Conservation (phyloP, 306 rosid genomes). For the Begonia fuchsioides region DNA sequence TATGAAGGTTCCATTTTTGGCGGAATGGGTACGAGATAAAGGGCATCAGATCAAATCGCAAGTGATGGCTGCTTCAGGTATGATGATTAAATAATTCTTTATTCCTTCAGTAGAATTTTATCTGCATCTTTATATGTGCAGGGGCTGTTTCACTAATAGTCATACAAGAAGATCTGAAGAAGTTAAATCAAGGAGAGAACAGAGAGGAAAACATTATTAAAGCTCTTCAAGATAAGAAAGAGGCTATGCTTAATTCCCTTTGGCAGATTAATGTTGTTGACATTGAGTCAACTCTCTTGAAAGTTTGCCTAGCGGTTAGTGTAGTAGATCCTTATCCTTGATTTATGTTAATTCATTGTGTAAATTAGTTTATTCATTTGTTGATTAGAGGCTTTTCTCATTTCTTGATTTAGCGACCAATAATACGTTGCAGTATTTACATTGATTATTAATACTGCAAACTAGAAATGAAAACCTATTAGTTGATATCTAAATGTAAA, state of each 20-base stretch:
- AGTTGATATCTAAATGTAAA: too few relatives aligned
- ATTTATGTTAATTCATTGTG: neutral
- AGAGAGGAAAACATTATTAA: slow-evolving; percentile 54
- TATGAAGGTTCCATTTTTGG: slow-evolving; percentile 87
- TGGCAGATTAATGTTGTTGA: slow-evolving; percentile 92
- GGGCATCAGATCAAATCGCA: slow-evolving; percentile 92
- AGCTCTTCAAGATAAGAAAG: slow-evolving; percentile 70
- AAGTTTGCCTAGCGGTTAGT: slow-evolving; percentile 70
- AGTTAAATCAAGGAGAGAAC: slow-evolving; percentile 51
- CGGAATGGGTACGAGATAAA: slow-evolving; percentile 94
- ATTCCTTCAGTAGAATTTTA: neutral
- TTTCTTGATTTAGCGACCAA: too few relatives aligned
- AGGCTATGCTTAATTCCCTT: slow-evolving; percentile 65
- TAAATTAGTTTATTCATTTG: too few relatives aligned
- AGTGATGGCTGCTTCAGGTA: slow-evolving; percentile 95
- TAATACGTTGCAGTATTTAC: too few relatives aligned
- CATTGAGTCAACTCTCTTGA: slow-evolving; percentile 80
- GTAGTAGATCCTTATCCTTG: neutral
- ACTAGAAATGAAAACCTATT: too few relatives aligned
- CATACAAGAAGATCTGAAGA: slow-evolving; percentile 76
- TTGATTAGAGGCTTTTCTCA: too few relatives aligned
- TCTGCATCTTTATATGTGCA: slow-evolving; percentile 6
- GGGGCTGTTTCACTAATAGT: slow-evolving; percentile 92
- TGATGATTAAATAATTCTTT: neutral
- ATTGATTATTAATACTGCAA: too few relatives aligned